Percentiles rank a stretch among this genome's conserved stretches.
phyloP scores from a whole-genome alignment of 495 filamentous ascomycete genomes.

The Hyaloscypha variabilis region DNA sequence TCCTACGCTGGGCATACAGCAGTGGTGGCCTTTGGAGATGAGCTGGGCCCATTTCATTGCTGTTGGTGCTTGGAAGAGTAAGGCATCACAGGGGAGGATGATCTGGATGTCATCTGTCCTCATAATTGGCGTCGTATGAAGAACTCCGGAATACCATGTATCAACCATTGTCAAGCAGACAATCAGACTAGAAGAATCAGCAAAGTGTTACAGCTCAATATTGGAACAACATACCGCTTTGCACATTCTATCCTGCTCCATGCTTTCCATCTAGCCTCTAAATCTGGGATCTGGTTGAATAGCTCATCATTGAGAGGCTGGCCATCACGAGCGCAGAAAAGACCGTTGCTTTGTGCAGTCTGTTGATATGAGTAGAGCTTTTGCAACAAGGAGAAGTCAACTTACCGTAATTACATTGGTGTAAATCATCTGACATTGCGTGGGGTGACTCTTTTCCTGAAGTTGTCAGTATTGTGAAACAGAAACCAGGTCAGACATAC shows the following conservation, averaged over 20 bases:
- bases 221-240: constrained; percentile 42
- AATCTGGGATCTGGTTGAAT: constrained; percentile 48
- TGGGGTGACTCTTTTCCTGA: constrained; percentile 47
- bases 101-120: constrained; percentile 50
- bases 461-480: constrained; percentile 27
- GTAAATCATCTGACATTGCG: constrained; percentile 53
- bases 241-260: constrained; percentile 55
- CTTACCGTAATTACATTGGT: constrained; percentile 53
- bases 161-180: constrained; percentile 52
- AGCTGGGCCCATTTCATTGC: constrained; percentile 52
- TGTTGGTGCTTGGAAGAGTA: constrained; percentile 47
- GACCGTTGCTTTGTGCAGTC: constrained; percentile 53
- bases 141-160: constrained; percentile 52
- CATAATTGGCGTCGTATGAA: constrained; percentile 51
- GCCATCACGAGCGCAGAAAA: constrained; percentile 50
- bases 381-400: not conserved
- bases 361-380: constrained; percentile 24
- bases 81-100: constrained; percentile 48
- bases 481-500: constrained; percentile 33
- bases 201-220: not conserved
- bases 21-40: constrained; percentile 41
- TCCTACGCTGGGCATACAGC: constrained; percentile 43
- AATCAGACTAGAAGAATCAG: constrained; percentile 40
- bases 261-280: constrained; percentile 54
- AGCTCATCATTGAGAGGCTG: constrained; percentile 48